Evolutionary conservation across 139 green algal genomes (phyloP).

Genomic region (Chlamydomonas incerta): DNA sequence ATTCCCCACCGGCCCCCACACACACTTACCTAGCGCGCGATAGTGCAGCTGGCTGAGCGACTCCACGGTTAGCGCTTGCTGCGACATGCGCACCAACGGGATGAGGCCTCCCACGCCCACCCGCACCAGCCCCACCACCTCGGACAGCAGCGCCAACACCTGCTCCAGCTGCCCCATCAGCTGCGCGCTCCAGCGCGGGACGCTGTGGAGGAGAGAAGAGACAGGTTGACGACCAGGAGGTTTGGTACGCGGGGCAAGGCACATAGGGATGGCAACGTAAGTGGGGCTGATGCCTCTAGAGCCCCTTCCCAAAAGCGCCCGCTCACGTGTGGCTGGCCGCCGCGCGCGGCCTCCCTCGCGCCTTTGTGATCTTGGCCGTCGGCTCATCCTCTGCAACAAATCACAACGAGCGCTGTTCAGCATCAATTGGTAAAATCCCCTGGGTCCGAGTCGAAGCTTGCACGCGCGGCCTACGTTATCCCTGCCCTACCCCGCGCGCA

Average conservation of each 20-base stretch:
- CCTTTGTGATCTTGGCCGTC: neutral
- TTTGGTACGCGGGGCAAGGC: neutral
- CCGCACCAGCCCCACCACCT: conserved; percentile 49
- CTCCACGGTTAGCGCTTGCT: conserved; percentile 67
- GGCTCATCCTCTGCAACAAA: neutral
- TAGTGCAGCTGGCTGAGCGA: conserved; percentile 68
- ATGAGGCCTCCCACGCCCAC: conserved; percentile 60
- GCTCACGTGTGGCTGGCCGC: neutral
- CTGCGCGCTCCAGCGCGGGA: neutral
- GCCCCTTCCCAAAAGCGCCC: no score
- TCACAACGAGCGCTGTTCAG: no score
- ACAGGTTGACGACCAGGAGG: neutral
- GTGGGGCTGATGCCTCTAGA: no score
- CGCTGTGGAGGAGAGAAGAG: conserved; percentile 4
- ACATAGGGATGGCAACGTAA: no score
- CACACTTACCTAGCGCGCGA: conserved; percentile 65
- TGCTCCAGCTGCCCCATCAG: conserved; percentile 54
- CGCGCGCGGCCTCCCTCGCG: neutral
- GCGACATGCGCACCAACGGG: conserved; percentile 67
- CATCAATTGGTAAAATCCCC: no score
- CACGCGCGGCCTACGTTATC: no score
- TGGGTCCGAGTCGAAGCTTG: no score
- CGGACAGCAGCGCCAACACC: conserved; percentile 45
- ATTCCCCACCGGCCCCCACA: no score
- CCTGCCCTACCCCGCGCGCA: no score